Conservation (phyloP, 2,329 filamentous ascomycete species). For the Gliomastix tumulicola region DNA sequence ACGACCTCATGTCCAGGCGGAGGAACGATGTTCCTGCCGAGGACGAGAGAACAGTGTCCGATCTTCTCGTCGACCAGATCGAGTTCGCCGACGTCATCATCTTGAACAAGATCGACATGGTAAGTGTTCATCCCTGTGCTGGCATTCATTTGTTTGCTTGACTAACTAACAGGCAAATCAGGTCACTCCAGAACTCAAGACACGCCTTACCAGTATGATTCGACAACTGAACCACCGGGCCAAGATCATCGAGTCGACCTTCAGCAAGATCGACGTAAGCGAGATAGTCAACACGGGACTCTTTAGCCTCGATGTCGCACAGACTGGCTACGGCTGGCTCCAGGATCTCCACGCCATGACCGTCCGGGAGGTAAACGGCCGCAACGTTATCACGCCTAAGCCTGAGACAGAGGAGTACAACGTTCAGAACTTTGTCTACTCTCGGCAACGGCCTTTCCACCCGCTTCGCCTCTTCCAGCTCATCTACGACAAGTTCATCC, state of each 20-base stretch:
- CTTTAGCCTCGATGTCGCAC: conserved; percentile 59
- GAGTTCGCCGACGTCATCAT: conserved; percentile 71
- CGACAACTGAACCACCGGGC: conserved; percentile 59
- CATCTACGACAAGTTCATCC: conserved; percentile 41
- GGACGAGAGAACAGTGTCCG: conserved; percentile 67
- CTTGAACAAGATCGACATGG: conserved; percentile 63
- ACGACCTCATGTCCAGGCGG: conserved; percentile 58
- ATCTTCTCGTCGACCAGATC: conserved; percentile 71
- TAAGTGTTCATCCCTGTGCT: no score
- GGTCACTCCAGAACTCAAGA: conserved; percentile 28
- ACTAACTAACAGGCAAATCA: conserved; percentile 22
- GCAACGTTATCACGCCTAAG: conserved; percentile 53
- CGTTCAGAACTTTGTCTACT: conserved; percentile 65
- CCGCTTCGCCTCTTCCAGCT: conserved; percentile 36
- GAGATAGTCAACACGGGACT: conserved; percentile 59
- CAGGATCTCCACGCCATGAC: conserved; percentile 64
- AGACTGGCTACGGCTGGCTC: conserved; percentile 62
- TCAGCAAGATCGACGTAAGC: conserved; percentile 51
- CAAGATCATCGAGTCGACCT: conserved; percentile 54
- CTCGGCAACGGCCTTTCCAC: conserved; percentile 47
- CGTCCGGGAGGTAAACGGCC: conserved; percentile 45
- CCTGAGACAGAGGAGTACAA: conserved; percentile 70
- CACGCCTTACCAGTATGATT: conserved; percentile 44
- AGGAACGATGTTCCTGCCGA: conserved; percentile 56
- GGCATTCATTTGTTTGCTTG: no score